Base-by-base conservation (phyloP, 306 rosid genomes). In the Vigna angularis region DNA sequence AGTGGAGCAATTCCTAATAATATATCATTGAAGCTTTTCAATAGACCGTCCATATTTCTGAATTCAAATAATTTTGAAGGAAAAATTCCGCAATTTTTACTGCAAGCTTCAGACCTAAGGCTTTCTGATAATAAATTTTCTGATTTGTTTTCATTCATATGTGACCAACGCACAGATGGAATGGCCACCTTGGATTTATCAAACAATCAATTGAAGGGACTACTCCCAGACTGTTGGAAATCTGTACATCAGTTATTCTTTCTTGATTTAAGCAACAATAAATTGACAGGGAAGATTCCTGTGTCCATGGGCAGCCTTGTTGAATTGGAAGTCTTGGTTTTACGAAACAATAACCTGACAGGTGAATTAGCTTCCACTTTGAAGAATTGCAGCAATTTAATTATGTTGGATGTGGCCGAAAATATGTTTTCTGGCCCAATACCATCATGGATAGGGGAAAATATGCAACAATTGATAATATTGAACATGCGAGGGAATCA, bases 261-360 rank as follows among this genome's bases (percentile, higher is more conserved):
- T 40, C 42, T 79, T 40, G 79, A 72, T 72, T n/a, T 79, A 12
- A 79, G 68, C 51, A 52, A 64, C 26, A 79, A 79, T 20, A 24
- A 40, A 6, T 52, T 79, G 59, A 32, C 62, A 2, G 75, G 75
- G n/a, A 38, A 30, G 17, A 80, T 80, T 42, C 79, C 83, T 26
- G 1, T 20, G 9, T 80, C 83, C 7, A 18, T 80, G 15, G 62
- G 70, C n/a, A 6, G 15, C 62, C 75, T 73, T 8, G 20, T 44
- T 38, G 0, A 55, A 1, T 42, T 80, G 55, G 0, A 73, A 40
- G 38, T 10, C 2, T 75, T 75, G 72, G 42, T 50, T 28, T 75
- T 75, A 7, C 12, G 48, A 38, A 68, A 68, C 3, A 81, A 81
- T 50, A 58, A 2, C 2, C 61, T 81, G 9, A 56, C 2, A 7